Percentiles rank a stretch among this genome's conserved stretches.
These are phyloP conservation scores for Pythium phragmitis DNA, from an alignment of 352 stramenopile genomes.

Conservation along the genomic window DNA sequence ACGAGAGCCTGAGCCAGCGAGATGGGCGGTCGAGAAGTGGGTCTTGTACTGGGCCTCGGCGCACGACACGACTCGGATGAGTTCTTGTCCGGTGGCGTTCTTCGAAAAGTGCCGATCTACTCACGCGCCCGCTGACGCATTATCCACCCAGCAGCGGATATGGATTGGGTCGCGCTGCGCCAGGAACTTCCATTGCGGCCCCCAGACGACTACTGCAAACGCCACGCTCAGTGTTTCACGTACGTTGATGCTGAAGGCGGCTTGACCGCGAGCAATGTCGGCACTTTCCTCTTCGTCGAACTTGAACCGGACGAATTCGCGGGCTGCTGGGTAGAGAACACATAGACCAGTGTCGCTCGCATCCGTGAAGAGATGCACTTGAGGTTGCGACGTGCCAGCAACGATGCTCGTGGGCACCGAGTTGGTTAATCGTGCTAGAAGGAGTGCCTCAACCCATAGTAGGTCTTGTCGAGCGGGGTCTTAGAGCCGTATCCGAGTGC, in stretches of 20 bases:
- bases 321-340: conserved; percentile 5
- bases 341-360: conserved; percentile 21
- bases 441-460: background rate
- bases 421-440: background rate
- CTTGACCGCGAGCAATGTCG: background rate
- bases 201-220: conserved; percentile 17
- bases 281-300: conserved; percentile 1
- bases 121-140: too few relatives aligned
- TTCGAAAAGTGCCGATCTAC: background rate
- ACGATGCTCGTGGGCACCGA: background rate
- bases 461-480: background rate
- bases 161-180: background rate
- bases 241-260: conserved; percentile 18
- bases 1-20: background rate
- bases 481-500: background rate
- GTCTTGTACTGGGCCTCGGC: background rate
- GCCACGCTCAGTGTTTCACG: conserved; percentile 24
- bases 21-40: background rate
- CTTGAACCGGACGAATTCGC: conserved; percentile 15
- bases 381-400: background rate
- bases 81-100: background rate
- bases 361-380: conserved; percentile 27
- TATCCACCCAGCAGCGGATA: background rate
- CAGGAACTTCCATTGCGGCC: background rate
- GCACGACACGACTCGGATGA: background rate